Base-by-base conservation (phyloP, 192 early-diverging fungal genomes). In the Podila horticola region DNA sequence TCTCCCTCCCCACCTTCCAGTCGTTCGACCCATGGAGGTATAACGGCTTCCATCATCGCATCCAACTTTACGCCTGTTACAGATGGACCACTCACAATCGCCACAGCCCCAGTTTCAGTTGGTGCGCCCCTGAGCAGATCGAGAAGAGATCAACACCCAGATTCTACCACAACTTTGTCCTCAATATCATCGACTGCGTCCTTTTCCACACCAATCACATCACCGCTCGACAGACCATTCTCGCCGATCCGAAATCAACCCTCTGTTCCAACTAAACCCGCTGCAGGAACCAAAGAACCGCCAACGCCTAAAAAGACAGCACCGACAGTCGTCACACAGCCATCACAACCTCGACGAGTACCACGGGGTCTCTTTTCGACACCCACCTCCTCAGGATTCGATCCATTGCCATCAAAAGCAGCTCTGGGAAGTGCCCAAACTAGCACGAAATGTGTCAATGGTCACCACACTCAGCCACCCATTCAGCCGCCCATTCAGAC, bases 331-430 rank as follows among this genome's bases (percentile, higher is more conserved):
- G 19, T 62, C 29, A 30, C 19, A 62, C 29, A 17, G 50, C 48
- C 48, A 64, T 34, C 63, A 1, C 63, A 41, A 15, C 41, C 30
- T 38, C 36, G 63, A 41, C 34, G 63, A 2, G 63, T 64, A 15
- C 63, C 63, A 24, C 64, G 77, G 61, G 77, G 77, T 7, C 58
- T 70, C 5, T 81, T 30, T 73, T 73, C 69, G 51, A 38, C 34
- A 58, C 60, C 28, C 22, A 17, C 61, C 20, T 19, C 33, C 19
- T 31, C 17, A 52, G n/a, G 50, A 52, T 22, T 22, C 19, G 50
- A 52, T n/a, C 50, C 50, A 52, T 22, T 22, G 20, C 11, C 50
- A 17, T 22, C 17, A 22, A 36, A 36, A 10, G 34, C 9, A 11
- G 9, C 34, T 36, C 8, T 10, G 34, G 34, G 6, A 36, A 10